These are phyloP conservation scores for Penicillium egyptiacum DNA, from an alignment of 495 filamentous ascomycete genomes.

Conservation along the genomic window DNA sequence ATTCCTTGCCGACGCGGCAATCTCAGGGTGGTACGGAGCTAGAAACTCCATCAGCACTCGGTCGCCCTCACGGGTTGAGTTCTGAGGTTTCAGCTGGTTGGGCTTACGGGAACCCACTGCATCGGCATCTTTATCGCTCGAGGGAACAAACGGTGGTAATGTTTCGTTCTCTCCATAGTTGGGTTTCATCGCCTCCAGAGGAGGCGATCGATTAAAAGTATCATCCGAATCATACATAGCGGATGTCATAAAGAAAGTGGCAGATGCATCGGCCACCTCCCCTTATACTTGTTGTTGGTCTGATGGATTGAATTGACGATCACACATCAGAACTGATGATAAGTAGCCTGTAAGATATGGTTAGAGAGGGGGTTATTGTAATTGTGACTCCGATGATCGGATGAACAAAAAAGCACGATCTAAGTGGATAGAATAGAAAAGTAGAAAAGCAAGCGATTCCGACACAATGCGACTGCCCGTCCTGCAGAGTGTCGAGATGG, in stretches of 20 bases:
- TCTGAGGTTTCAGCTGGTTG: slow-evolving; percentile 35
- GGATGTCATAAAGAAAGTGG: slow-evolving; percentile 40
- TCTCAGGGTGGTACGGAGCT: slow-evolving; percentile 47
- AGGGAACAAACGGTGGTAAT: slow-evolving; percentile 32
- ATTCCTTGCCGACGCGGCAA: slow-evolving; percentile 34
- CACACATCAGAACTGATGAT: slow-evolving; percentile 12
- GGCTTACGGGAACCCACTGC: slow-evolving; percentile 34
- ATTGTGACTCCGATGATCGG: not conserved
- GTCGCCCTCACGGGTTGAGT: slow-evolving; percentile 39
- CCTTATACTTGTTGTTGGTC: slow-evolving; percentile 10
- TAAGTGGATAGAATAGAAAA: not conserved
- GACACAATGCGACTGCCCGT: slow-evolving; percentile 4
- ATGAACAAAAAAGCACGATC: not conserved
- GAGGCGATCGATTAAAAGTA: slow-evolving; percentile 37
- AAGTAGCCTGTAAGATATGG: slow-evolving; percentile 4
- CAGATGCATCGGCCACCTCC: slow-evolving; percentile 39
- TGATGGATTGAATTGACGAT: slow-evolving; percentile 1
- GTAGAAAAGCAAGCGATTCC: not conserved
- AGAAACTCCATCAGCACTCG: slow-evolving; percentile 50
- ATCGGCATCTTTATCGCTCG: slow-evolving; percentile 13
- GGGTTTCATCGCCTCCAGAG: slow-evolving; percentile 20
- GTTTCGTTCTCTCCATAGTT: slow-evolving; percentile 27
- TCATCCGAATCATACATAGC: slow-evolving; percentile 50
- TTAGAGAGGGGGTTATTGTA: not conserved
- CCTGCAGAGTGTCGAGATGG: slow-evolving; percentile 3